Evolutionary conservation across 129 eudicot species (phyloP).

Genomic region (Flaveria linearis): DNA sequence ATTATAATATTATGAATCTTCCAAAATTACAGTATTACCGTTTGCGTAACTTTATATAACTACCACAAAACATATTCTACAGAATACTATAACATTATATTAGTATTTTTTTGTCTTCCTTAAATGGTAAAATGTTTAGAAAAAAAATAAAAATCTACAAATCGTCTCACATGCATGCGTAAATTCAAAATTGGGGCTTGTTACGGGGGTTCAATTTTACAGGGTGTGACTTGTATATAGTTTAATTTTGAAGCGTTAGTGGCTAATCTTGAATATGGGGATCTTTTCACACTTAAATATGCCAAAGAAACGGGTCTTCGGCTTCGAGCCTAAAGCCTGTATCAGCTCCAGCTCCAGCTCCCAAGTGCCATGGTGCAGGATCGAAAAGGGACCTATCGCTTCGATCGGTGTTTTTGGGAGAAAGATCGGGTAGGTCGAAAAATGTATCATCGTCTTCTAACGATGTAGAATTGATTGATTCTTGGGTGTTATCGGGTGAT

Average conservation of each 20-base stretch:
- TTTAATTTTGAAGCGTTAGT: slow-evolving; percentile 16
- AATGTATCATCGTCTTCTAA: slow-evolving; percentile 52
- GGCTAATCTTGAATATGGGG: slow-evolving; percentile 6
- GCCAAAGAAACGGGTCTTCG: slow-evolving; percentile 61
- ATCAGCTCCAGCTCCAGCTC: slow-evolving; percentile 54
- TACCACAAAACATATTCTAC: not conserved
- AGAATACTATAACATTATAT: not conserved
- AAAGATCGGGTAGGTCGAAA: slow-evolving; percentile 64
- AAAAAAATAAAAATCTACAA: slow-evolving; percentile 8
- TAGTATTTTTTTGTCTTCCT: not conserved
- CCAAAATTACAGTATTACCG: not conserved
- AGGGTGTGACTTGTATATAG: not conserved
- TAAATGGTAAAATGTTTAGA: not conserved
- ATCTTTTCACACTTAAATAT: slow-evolving; percentile 19
- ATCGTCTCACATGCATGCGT: slow-evolving; percentile 1
- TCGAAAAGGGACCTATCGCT: slow-evolving; percentile 33
- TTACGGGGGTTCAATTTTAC: slow-evolving; percentile 1
- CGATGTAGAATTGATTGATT: slow-evolving; percentile 39
- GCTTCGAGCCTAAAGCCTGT: slow-evolving; percentile 41
- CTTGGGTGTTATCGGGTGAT: slow-evolving; percentile 37
- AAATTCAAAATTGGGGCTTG: slow-evolving; percentile 19
- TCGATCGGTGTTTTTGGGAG: slow-evolving; percentile 30
- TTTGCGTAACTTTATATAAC: not conserved
- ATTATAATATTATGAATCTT: not conserved
- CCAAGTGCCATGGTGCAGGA: slow-evolving; percentile 57